Base-by-base conservation (phyloP, 257 asterid genomes). In the Haberlea rhodopensis region DNA sequence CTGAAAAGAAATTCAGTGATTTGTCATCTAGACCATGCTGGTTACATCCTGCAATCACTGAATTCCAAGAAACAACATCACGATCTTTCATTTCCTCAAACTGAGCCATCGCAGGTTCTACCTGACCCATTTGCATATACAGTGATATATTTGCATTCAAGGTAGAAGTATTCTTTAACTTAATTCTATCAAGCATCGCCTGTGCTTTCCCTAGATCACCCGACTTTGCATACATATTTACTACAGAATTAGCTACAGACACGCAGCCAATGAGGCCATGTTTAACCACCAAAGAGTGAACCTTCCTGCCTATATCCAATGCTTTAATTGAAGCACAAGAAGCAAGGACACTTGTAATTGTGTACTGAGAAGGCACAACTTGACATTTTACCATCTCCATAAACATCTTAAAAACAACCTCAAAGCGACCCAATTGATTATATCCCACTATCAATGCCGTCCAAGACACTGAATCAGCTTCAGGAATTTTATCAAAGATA, bases 401-500 rank as follows among this genome's bases (percentile, higher is more conserved):
- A 78, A 88, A 90, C 83, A 80, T 63, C 68, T 57, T 4, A 29
- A 84, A 69, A 53, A 85, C 86, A 34, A 61, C 72, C 29, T 51
- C 78, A 46, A 73, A 81, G 60, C 66, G 79, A 26, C 29, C 29
- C 29, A n/a, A 26, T 26, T 26, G 29, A 26, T 26, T 26, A 26
- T 1, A 26, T 26, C 97, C 95, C 66, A 81, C 88, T 8, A 91
- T 86, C 85, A 91, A 76, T 0, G 91, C 79, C 2, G 95, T 88
- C 97, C 95, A 91, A 3, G 96, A 87, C 62, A 87, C 85, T 40
- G 95, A 85, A 76, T 90, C 97, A 2, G 82, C 80, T 10, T 71
- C 72, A 3, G 90, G 85, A 76, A 79, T 68, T 69, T 68, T 70
- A 28, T 77, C 51, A 75, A 90, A 90, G 11, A 90, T 37, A 4